Base-by-base conservation (phyloP, 805 yeast species). In the Candida silvicultrix region DNA sequence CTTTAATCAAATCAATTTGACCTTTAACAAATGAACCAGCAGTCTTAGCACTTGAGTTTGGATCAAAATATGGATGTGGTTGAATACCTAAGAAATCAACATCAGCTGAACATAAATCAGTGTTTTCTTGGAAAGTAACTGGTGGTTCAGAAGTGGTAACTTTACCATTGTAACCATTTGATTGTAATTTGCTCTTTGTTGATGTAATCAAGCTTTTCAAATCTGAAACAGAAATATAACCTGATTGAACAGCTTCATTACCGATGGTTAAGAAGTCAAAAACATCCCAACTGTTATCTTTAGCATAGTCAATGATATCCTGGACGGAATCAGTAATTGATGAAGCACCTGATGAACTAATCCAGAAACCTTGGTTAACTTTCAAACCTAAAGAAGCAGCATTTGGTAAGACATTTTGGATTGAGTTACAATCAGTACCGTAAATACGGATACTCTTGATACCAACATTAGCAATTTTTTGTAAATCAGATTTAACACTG, bases 111-210 rank as follows among this genome's bases (percentile, higher is more conserved):
- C 97, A 90, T 56, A 90, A 73, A 10, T 64, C 66, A 4, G 96
- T 87, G 61, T 85, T 51, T 43, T 69, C 61, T 59, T 75, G 75
- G 64, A 74, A 89, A 18, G 81, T 66, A 14, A 77, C 84, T n/a
- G 97, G 94, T 45, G 96, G 95, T 64, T 90, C 97, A 46, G 96
- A 79, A 18, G 96, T 89, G 20, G 95, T 83, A 40, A 89, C 73
- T 45, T 67, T 59, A 44, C 97, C 97, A 10, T 70, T 65, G 68
- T 81, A 90, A 35, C 97, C 97, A 23, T 88, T 90, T 43, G 61
- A 65, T 46, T 67, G 59, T 46, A 90, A 74, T 50, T 66, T 65
- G 12, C 72, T 34, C 63, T 81, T 85, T 43, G 88, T 94, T 12
- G 78, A 65, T 1, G 78, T 46, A 50, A 89, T 83, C 66, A 87